Base-by-base conservation (phyloP, 495 filamentous ascomycete genomes). In the Aspergillus homomorphus region DNA sequence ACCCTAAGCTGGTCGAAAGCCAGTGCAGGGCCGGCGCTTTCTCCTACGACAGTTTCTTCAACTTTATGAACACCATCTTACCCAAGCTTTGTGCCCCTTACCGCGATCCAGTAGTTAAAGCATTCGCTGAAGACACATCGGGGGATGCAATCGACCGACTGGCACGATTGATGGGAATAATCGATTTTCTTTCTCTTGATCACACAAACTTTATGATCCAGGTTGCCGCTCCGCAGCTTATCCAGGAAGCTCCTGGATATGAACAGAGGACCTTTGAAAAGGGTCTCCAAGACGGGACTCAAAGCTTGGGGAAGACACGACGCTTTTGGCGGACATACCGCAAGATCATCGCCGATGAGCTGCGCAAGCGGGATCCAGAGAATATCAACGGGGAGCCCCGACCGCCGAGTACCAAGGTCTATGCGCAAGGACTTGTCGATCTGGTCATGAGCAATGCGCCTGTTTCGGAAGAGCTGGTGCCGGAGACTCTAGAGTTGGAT, bases 151-250 rank as follows among this genome's bases (percentile, higher is more conserved):
- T 96, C 19, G 86, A 90, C 62, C 89, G 92, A 49, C 77, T 97
- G 4, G 87, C 91, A 54, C 86, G 89, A 28, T 76, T 98, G 24
- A 88, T 96, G 66, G 84, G 87, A 53, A 87, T 95, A 41, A 90
- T 97, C 53, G 91, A 98, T 66, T 80, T 92, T 51, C 84, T 98
- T 62, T 88, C 91, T n/a, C 83, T 97, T 54, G 94, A 98, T 67
- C 92, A 97, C 65, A 89, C 92, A 8, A 98, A 98, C 69, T 98
- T 94, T 65, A 83, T 96, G 72, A 81, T 98, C 12, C 87, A 88
- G 65, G 76, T 89, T 30, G 86, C 87, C 0, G 91, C 91, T 0
- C 91, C 91, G 1, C 83, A 84, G 33, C 84, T 98, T 24, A 86
- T 96, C 48, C 83, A 90, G 58, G 87, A 96, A 60, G 89, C 89